Base-by-base conservation (phyloP, 768 basidiomycete genomes). In the Leccinum boreale region DNA sequence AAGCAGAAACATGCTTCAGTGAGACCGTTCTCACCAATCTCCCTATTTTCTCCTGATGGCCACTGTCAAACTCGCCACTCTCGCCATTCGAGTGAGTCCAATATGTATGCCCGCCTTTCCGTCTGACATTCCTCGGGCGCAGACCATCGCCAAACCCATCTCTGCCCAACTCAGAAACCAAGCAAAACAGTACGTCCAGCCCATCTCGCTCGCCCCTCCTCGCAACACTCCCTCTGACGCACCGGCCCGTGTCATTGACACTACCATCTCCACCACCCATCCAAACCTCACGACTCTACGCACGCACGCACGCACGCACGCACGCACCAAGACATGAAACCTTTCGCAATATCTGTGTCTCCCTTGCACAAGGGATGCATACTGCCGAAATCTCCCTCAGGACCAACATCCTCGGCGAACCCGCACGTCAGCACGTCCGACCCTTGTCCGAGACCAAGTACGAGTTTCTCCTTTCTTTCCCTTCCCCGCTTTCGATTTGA, bases 131-230 rank as follows among this genome's bases (percentile, higher is more conserved):
- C 19, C 21, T 3, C 33, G 57, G 52, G 31, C 55, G 3, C 48
- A 92, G 90, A 92, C 90, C n/a, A 70, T 91, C 68, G 90, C 90
- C 53, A 92, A 92, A 73, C 90, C 91, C 52, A 90, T 92, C 62
- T 85, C 86, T 53, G 73, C 78, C 29, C 78, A 79, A 52, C 74
- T 92, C 48, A 91, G 85, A 73, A 77, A 77, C 50, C 89, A 90
- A 69, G 90, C 86, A 0, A 83, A 79, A 64, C 81, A 90, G 89
- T 91, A 63, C 62, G 85, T 75, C 33, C 45, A 3, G 21, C 3
- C 26, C 28, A 12, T 29, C 48, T 45, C 44, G 12, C 28, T 29
- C 12, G 10, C 21, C 3, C 42, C 23, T 19, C 46, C 35, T 23
- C 19, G 24, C 15, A 12, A 4, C 4, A 15, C 28, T 7, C 9